These are phyloP conservation scores for Pelargonium citronellum DNA, from an alignment of 441 rosid species.

Conservation along the genomic window DNA sequence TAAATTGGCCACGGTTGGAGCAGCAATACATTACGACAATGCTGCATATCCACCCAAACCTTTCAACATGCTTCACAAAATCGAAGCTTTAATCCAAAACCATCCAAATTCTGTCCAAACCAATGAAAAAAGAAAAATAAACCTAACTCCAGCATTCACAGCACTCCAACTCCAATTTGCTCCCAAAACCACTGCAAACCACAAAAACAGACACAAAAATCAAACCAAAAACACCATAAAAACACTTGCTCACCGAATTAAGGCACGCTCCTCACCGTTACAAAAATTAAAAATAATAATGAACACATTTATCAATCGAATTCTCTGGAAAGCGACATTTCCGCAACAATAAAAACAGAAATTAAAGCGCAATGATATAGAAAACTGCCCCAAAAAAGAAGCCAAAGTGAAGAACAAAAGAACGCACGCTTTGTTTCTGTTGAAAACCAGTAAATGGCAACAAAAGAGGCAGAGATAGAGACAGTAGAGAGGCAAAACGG, in stretches of 20 bases:
- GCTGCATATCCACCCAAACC: constrained; percentile 10
- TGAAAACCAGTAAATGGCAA: not conserved
- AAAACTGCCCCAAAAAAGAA: too few species aligned
- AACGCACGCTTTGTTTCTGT: not conserved
- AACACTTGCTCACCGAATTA: not conserved
- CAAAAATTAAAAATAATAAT: not conserved
- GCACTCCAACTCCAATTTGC: constrained; percentile 7
- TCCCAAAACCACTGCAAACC: constrained; percentile 7
- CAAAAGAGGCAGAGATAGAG: not conserved
- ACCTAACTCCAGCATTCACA: constrained; percentile 2
- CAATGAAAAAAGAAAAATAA: not conserved
- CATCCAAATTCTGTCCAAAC: not conserved
- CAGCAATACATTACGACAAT: constrained; percentile 11
- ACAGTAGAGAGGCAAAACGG: constrained; percentile 14
- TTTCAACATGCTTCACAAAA: not conserved
- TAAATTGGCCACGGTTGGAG: constrained; percentile 19
- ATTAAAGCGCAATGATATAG: not conserved
- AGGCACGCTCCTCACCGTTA: not conserved
- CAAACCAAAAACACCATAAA: not conserved
- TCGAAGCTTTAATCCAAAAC: not conserved
- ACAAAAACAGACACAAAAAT: not conserved
- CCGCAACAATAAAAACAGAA: not conserved
- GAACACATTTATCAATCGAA: not conserved
- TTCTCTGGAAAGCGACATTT: not conserved
- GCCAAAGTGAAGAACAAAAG: not conserved